Base-by-base conservation (phyloP, 1,284 basidiomycete species). In the Grifola frondosa region DNA sequence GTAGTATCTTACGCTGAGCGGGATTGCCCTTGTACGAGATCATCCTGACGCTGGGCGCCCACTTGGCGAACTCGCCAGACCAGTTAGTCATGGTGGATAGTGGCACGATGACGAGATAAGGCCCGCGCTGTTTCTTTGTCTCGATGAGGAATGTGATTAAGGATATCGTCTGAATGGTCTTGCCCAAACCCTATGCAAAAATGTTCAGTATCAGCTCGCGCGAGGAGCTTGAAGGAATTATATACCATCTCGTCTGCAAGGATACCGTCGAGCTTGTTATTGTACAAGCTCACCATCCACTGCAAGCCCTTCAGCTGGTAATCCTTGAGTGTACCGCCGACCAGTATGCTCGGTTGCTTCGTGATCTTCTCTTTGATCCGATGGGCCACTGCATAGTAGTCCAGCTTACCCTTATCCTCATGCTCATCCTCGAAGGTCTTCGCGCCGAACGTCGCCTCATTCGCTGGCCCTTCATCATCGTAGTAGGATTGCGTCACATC, bases 221-320 rank as follows among this genome's bases (percentile, higher is more conserved):
- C 3, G 20, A 19, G 8, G 42, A 29, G 26, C 34, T 36, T 36
- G 33, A 20, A 50, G n/a, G 37, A 36, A 15, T 19, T 12, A 65
- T 77, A 41, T 46, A 85, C 93, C 97, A 99, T 99, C 76, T 99
- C 96, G 63, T 99, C 97, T 53, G 94, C 95, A 23, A 97, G 69
- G 57, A 97, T 97, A 48, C 95, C 95, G 63, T 97, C 96, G 56
- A 99, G 84, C 60, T 91, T 89, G 70, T 99, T 97, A 70, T 99
- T 97, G 69, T 98, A 99, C 66, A 99, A 74, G 65, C 94, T 97
- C 52, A 97, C 96, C 77, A 99, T 93, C 97, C 97, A 99, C 59
- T 97, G 96, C 56, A 95, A 69, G 47, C 91, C 91, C 66, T 93
- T 94, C 53, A 95, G 52, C 67, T 96, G 93, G 64, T 97, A 97